These are phyloP conservation scores for Monosporascus sp. DNA, from an alignment of 2,329 filamentous ascomycete species.

Conservation along the genomic window DNA sequence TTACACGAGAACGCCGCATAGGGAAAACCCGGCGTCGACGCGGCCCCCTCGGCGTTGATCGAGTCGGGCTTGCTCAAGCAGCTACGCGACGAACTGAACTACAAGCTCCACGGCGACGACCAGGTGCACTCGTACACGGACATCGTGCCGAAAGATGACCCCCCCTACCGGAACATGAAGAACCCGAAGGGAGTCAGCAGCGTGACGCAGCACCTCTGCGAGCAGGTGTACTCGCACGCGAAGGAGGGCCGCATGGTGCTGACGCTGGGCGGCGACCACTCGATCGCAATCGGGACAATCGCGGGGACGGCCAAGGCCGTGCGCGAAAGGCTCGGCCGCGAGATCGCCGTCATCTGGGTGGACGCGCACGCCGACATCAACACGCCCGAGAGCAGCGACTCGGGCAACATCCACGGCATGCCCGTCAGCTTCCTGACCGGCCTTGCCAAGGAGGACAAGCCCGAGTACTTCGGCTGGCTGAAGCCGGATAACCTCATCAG, in stretches of 20 bases:
- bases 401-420: constrained; percentile 97
- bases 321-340: constrained; percentile 72
- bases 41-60: constrained; percentile 83
- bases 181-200: constrained; percentile 80
- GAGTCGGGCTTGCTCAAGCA: constrained; percentile 80
- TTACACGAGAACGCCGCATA: not conserved
- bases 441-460: constrained; percentile 67
- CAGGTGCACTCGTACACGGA: constrained; percentile 77
- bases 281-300: constrained; percentile 90
- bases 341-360: constrained; percentile 96
- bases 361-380: constrained; percentile 99
- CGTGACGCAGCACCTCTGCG: constrained; percentile 72
- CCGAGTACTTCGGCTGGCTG: constrained; percentile 88
- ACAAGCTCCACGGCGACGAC: constrained; percentile 80
- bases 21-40: constrained; percentile 90
- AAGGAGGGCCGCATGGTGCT: constrained; percentile 79
- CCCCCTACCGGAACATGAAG: constrained; percentile 88
- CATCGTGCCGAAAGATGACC: constrained; percentile 65
- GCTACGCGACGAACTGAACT: constrained; percentile 79
- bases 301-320: constrained; percentile 82
- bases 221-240: constrained; percentile 85
- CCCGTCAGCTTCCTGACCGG: constrained; percentile 89
- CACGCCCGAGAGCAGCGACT: constrained; percentile 81
- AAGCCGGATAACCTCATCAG: constrained; percentile 64
- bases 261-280: constrained; percentile 93